Evolutionary conservation across 129 eudicot species (phyloP).

Genomic region (Chrysanthemum lavandulifolium): DNA sequence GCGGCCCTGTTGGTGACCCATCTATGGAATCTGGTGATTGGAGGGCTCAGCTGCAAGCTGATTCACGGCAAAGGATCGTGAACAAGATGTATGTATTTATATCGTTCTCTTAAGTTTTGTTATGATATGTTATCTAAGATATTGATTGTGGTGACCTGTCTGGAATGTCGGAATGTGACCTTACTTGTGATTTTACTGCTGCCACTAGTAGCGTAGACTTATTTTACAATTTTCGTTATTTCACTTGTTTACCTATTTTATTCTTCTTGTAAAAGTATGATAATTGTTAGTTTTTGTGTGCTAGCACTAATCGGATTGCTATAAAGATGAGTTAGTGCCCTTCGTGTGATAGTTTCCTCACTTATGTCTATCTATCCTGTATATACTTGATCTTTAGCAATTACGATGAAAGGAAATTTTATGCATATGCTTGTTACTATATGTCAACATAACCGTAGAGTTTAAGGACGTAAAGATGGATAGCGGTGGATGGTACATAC

Average conservation of each 20-base stretch:
- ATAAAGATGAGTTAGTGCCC: too few relatives aligned
- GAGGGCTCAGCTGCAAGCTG: constrained; percentile 59
- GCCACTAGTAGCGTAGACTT: background rate
- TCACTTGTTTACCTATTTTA: background rate
- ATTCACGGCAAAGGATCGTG: constrained; percentile 53
- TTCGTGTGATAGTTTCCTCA: too few relatives aligned
- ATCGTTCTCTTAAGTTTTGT: background rate
- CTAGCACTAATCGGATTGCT: too few relatives aligned
- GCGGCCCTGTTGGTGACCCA: constrained; percentile 36
- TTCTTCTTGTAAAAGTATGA: too few relatives aligned
- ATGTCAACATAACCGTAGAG: too few relatives aligned
- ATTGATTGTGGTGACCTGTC: background rate
- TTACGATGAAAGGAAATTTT: too few relatives aligned
- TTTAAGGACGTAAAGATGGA: too few relatives aligned
- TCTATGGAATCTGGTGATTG: constrained; percentile 63
- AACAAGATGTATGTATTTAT: constrained; percentile 52
- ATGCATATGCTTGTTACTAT: too few relatives aligned
- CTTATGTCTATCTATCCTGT: too few relatives aligned
- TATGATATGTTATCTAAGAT: background rate
- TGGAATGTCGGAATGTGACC: background rate
- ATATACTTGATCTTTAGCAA: too few relatives aligned
- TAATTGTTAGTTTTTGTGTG: too few relatives aligned
- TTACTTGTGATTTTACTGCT: background rate
- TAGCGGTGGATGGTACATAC: too few relatives aligned
- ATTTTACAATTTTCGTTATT: background rate